Base-by-base conservation (phyloP, 306 rosid species). In the Macrotyloma uniflorum region DNA sequence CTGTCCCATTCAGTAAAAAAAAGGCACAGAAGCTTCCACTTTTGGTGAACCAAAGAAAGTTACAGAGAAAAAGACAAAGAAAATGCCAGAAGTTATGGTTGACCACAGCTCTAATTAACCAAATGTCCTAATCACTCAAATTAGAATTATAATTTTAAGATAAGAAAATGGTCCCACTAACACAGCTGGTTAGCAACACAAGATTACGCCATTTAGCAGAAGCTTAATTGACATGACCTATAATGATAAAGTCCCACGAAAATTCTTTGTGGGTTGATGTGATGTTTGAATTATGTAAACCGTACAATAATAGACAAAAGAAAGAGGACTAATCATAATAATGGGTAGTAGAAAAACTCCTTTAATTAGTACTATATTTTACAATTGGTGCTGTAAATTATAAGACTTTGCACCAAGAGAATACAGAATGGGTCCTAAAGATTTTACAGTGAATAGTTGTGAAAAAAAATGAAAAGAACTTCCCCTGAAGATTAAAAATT, bases 141-240 rank as follows among this genome's bases (percentile, higher is more conserved):
- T 91, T 90, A 74, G 55, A 83, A 89, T 89, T 81, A 85, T 81
- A 84, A 87, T 76, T 87, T 72, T 69, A 12, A 58, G 65, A 79
- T 35, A 51, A 76, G 47, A 54, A 47, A 80, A 67, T 74, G 82
- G 75, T 83, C 85, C 91, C 85, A 91, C 90, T 84, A 67, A 83
- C 42, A 88, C 98, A 94, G 98, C 98, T 94, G 96, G 88, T 90
- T 90, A 83, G 89, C 95, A 89, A 88, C 93, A 80, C 79, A 79
- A 82, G 77, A 88, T 93, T 89, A 72, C 70, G 58, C 58, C 49
- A 85, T 74, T 84, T 83, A 79, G 85, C 18, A 84, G 70, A 79
- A 51, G 84, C 43, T 68, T 78, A 89, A 87, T 86, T 89, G 97
- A 90, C 80, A 90, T 87, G 87, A 90, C 93, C 66, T 85, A 79